Evolutionary conservation across 495 filamentous ascomycete genomes (phyloP), one percentile per base, ranked within the genome.

Genomic region (Jackrogersella multiformis): DNA sequence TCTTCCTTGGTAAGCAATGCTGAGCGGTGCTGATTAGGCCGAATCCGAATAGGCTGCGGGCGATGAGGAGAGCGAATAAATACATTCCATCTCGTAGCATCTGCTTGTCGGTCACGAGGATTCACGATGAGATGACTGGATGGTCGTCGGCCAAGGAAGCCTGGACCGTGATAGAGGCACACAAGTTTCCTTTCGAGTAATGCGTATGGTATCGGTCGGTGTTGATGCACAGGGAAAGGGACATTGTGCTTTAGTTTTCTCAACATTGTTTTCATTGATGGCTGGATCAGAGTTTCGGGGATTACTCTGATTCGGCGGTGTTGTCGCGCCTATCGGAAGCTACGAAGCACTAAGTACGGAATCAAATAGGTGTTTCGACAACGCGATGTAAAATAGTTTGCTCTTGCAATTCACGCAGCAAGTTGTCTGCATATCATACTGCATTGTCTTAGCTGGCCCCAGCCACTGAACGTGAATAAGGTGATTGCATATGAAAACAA

Each of bases 41-140:
- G 73, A 71, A 70, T 80, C 77, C 68, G 76, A 86, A 76, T 84
- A 83, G 70, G 79, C 80, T 60, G 74, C 48, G 68, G 80, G 80
- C 34, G 82, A 84, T 52, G 80, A 82, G 48, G 69, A 70, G 64
- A 67, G 64, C 67, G 76, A 70, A 56, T 64, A 64, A 48, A 41
- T 15, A 36, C n/a, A 63, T 64, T 55, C 20, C 49, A 34, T 68
- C 30, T 61, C 59, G 41, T 44, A 28, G 38, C 39, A 28, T 52
- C 61, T 41, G 61, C 45, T 59, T 69, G 49, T 46, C 41, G 58
- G 68, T 60, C 61, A 74, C 44, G 70, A 66, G 69, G 48, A 56
- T 67, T 66, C 57, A 76, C 56, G 61, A 77, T 68, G 71, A 58
- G 64, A 70, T 68, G 72, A 73, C 49, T 49, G 55, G 41, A 60